A percentile compares a stretch with the other conserved stretches of the same genome.
Conservation (phyloP, 2,329 filamentous ascomycete species). For the Penicillium olsonii region DNA sequence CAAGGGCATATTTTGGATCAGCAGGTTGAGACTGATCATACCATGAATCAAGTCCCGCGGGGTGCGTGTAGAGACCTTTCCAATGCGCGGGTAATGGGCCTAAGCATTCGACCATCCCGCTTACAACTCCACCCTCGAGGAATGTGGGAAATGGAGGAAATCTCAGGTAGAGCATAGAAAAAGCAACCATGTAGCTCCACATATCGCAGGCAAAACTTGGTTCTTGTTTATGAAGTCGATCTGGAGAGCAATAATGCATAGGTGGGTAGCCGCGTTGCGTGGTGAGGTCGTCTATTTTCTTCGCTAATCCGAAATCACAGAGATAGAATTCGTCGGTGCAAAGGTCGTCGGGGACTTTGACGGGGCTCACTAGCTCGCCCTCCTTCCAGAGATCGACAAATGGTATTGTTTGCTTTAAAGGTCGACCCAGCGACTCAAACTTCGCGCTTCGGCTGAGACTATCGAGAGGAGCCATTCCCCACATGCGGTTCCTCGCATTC, state of each 20-base stretch:
- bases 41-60: slow-evolving; percentile 22
- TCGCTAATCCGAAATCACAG: slow-evolving; percentile 30
- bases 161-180: slow-evolving; percentile 24
- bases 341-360: slow-evolving; percentile 22
- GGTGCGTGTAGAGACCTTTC: slow-evolving; percentile 21
- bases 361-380: slow-evolving; percentile 27
- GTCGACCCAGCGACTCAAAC: slow-evolving; percentile 29
- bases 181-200: slow-evolving; percentile 33
- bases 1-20: slow-evolving; percentile 6
- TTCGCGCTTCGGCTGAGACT: slow-evolving; percentile 26
- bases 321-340: slow-evolving; percentile 31
- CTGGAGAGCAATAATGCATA: slow-evolving; percentile 25
- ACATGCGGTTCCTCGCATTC: slow-evolving; percentile 32
- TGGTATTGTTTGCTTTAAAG: slow-evolving; percentile 28
- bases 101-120: slow-evolving; percentile 16
- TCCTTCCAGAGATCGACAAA: slow-evolving; percentile 24
- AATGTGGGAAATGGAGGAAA: slow-evolving; percentile 14
- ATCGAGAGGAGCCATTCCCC: slow-evolving; percentile 26
- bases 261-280: slow-evolving; percentile 13
- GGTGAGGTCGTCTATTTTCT: slow-evolving; percentile 20
- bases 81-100: slow-evolving; percentile 28
- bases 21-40: slow-evolving; percentile 25
- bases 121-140: slow-evolving; percentile 18
- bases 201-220: slow-evolving; percentile 29
- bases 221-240: slow-evolving; percentile 26